A percentile compares a stretch with the other conserved stretches of the same genome.
Evolutionary conservation across 768 basidiomycete genomes (phyloP).

Genomic region (Daedalea quercina): DNA sequence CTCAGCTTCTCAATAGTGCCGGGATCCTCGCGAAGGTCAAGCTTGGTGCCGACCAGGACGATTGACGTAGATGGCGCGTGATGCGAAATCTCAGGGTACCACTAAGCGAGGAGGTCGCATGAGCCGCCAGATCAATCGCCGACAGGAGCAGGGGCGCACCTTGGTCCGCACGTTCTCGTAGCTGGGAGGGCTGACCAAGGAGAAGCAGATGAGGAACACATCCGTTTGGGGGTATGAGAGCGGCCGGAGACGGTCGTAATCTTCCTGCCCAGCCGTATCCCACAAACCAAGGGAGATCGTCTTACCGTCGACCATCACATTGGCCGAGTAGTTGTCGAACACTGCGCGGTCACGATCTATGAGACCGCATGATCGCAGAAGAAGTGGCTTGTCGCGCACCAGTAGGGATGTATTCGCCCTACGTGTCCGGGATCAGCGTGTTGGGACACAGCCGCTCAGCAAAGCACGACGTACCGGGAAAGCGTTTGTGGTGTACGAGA

Average conservation of each 20-base stretch:
- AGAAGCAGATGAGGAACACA: slow-evolving; percentile 99
- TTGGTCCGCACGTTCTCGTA: slow-evolving; percentile 99
- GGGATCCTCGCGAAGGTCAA: slow-evolving; percentile 94
- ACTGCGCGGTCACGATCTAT: slow-evolving; percentile 40
- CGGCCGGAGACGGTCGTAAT: slow-evolving; percentile 96
- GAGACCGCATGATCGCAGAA: slow-evolving; percentile 1
- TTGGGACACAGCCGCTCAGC: slow-evolving; percentile 3
- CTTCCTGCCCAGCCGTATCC: slow-evolving; percentile 99
- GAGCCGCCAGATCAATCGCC: slow-evolving; percentile 5
- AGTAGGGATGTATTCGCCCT: slow-evolving; percentile 98
- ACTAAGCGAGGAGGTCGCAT: slow-evolving; percentile 37
- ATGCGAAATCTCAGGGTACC: slow-evolving; percentile 96
- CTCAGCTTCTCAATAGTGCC: slow-evolving; percentile 88
- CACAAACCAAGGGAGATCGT: slow-evolving; percentile 97
- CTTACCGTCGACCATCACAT: slow-evolving; percentile 98
- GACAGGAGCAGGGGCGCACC: slow-evolving; percentile 38
- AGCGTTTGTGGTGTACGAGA: slow-evolving; percentile 98
- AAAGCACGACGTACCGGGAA: slow-evolving; percentile 65
- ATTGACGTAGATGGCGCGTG: slow-evolving; percentile 93
- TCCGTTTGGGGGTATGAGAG: slow-evolving; percentile 99
- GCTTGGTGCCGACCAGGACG: slow-evolving; percentile 93
- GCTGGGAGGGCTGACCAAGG: slow-evolving; percentile 93
- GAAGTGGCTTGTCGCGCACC: slow-evolving; percentile 37
- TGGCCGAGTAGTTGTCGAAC: slow-evolving; percentile 98
- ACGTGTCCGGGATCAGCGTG: slow-evolving; percentile 10